These are phyloP conservation scores for Cladophialophora immunda DNA, from an alignment of 2,329 filamentous ascomycete species.

Conservation along the genomic window DNA sequence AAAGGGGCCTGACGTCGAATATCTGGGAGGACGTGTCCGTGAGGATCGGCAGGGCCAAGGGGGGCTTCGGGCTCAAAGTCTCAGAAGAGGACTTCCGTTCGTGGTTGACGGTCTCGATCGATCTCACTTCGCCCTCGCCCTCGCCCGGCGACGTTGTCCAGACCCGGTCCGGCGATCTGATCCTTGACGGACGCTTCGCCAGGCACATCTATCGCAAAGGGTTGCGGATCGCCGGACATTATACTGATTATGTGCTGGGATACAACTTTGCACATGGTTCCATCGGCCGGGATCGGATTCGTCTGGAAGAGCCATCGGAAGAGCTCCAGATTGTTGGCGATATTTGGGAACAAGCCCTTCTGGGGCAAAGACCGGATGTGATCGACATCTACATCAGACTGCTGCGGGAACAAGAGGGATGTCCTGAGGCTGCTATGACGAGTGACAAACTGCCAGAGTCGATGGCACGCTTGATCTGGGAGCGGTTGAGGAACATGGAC, in stretches of 20 bases:
- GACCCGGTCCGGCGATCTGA: conserved; percentile 22
- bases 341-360: conserved; percentile 30
- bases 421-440: conserved; percentile 34
- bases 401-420: conserved; percentile 32
- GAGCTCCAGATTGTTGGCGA: conserved; percentile 15
- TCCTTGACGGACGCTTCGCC: conserved; percentile 22
- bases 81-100: conserved; percentile 24
- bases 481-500: conserved; percentile 5
- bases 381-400: conserved; percentile 38
- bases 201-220: conserved; percentile 32
- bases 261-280: conserved; percentile 26
- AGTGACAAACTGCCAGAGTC: conserved; percentile 25
- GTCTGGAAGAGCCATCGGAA: conserved; percentile 18
- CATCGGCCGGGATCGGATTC: conserved; percentile 28
- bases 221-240: conserved; percentile 19
- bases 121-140: conserved; percentile 24
- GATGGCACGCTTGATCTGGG: conserved; percentile 37
- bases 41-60: conserved; percentile 23
- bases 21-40: conserved; percentile 35
- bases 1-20: conserved; percentile 23
- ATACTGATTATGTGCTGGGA: conserved; percentile 15
- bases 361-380: not conserved
- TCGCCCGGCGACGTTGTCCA: conserved; percentile 19
- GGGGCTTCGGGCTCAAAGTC: not conserved
- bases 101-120: conserved; percentile 31